phyloP scores from a whole-genome alignment of 129 eudicot genomes.

The Calendula officinalis region DNA sequence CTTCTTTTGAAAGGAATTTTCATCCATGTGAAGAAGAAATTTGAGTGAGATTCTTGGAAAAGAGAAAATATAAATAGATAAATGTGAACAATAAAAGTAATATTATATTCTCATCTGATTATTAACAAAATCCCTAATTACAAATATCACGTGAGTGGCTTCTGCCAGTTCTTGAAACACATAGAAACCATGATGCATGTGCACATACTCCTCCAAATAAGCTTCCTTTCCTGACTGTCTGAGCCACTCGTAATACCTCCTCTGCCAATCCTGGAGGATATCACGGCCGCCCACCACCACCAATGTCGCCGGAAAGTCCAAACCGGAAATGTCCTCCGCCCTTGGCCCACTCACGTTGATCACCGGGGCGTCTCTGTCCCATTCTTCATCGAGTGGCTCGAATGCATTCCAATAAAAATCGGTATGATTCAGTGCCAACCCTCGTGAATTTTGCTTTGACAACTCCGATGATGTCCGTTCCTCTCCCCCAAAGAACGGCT shows the following conservation, averaged over 20 bases:
- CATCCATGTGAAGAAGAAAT: too few species aligned
- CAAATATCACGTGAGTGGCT: background rate
- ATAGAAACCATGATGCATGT: background rate
- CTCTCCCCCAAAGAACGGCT: background rate
- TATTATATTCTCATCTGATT: background rate
- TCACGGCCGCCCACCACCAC: background rate
- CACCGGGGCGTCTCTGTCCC: background rate
- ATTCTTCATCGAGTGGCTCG: background rate
- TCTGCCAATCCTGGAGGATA: background rate
- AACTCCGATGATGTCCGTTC: background rate
- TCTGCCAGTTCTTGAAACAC: background rate
- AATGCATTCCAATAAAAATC: background rate
- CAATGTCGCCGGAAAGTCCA: background rate
- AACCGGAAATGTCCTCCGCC: background rate
- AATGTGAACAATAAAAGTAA: too few species aligned
- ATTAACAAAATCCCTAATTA: background rate
- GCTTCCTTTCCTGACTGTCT: background rate
- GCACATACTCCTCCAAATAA: background rate
- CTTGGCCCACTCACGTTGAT: background rate
- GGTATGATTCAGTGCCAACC: background rate
- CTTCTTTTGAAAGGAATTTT: too few species aligned
- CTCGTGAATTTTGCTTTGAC: background rate
- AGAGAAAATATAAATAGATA: too few species aligned
- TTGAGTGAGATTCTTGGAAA: too few species aligned
- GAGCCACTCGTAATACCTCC: background rate